phyloP scores from a whole-genome alignment of 495 filamentous ascomycete species.

The Penicillium manginii region DNA sequence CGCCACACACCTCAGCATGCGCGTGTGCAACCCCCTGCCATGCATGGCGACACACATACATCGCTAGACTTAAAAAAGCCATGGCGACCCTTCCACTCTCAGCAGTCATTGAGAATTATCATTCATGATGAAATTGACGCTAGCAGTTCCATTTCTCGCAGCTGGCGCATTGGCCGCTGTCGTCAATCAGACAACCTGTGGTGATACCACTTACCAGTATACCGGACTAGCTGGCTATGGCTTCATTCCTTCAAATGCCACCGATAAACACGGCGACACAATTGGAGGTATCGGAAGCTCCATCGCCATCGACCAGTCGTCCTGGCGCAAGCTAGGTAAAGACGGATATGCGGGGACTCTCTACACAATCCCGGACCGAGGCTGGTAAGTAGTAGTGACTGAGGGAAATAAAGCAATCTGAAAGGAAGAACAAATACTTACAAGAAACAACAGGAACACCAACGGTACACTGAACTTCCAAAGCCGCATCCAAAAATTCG shows the following conservation, averaged over 20 bases:
- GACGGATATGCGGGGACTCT: constrained; percentile 65
- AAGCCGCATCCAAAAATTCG: constrained; percentile 72
- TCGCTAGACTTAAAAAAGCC: neutral
- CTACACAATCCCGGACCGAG: constrained; percentile 71
- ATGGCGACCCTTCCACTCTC: neutral
- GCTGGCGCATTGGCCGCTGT: constrained; percentile 21
- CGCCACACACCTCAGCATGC: neutral
- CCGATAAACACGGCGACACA: constrained; percentile 76
- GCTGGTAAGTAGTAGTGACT: constrained; percentile 56
- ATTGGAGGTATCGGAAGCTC: constrained; percentile 70
- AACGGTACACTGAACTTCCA: constrained; percentile 77
- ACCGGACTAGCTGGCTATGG: constrained; percentile 74
- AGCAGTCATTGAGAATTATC: neutral
- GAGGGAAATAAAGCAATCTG: neutral
- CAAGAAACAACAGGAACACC: constrained; percentile 55
- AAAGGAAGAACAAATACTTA: neutral
- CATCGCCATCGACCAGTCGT: constrained; percentile 62
- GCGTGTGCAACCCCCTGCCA: neutral
- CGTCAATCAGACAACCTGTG: constrained; percentile 63
- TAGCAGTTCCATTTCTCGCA: constrained; percentile 23
- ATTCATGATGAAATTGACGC: constrained; percentile 28
- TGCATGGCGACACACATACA: neutral
- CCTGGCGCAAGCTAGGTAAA: constrained; percentile 62
- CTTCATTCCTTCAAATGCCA: constrained; percentile 58
- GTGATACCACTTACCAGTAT: constrained; percentile 67